Conservation (phyloP, 495 filamentous ascomycete genomes). For the Aspergillus hancockii region DNA sequence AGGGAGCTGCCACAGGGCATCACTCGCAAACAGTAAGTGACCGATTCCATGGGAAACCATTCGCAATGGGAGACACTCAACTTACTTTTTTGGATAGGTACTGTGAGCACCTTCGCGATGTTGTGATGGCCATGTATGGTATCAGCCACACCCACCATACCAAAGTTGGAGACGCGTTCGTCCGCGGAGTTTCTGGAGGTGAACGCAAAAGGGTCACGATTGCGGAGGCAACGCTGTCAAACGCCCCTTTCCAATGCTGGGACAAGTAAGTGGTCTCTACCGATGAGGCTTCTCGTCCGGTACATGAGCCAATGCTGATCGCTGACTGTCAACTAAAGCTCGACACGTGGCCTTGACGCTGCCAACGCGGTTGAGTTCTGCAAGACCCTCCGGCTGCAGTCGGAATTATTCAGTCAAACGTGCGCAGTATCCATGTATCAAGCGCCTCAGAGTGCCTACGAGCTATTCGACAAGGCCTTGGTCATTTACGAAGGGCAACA, state of each 20-base stretch:
- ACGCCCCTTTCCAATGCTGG: conserved; percentile 65
- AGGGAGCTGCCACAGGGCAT: conserved; percentile 44
- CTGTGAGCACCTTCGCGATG: conserved; percentile 40
- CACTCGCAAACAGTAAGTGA: conserved; percentile 41
- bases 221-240: conserved; percentile 14
- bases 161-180: conserved; percentile 68
- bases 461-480: conserved; percentile 52
- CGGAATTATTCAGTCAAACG: conserved; percentile 66
- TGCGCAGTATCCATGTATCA: conserved; percentile 77
- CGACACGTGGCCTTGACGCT: conserved; percentile 73
- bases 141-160: conserved; percentile 75
- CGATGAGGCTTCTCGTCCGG: too few relatives aligned
- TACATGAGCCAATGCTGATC: too few relatives aligned
- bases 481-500: conserved; percentile 60
- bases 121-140: conserved; percentile 62
- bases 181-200: conserved; percentile 75
- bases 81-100: too few relatives aligned
- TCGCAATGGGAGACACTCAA: too few relatives aligned
- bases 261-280: conserved; percentile 57
- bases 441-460: conserved; percentile 75
- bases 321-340: too few relatives aligned
- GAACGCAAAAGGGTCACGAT: conserved; percentile 49
- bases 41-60: background rate
- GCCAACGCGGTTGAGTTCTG: conserved; percentile 68
- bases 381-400: conserved; percentile 66